These are phyloP conservation scores for Naganishia sp. DNA, from an alignment of 1,284 basidiomycete genomes.

Conservation along the genomic window DNA sequence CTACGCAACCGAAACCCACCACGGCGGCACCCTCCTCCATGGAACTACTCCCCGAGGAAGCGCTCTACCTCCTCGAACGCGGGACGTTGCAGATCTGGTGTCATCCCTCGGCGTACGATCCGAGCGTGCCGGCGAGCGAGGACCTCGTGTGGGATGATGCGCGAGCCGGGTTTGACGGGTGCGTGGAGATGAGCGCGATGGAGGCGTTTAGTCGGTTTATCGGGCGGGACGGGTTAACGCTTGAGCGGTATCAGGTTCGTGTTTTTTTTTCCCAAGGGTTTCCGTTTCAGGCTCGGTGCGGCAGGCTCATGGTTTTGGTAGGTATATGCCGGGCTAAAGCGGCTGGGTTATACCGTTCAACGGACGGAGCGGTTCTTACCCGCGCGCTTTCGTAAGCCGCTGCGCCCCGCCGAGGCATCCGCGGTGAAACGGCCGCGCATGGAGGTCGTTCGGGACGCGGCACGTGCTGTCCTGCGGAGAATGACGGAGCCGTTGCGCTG, in stretches of 20 bases:
- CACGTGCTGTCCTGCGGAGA: background rate
- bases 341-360: conserved; percentile 85
- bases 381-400: conserved; percentile 27
- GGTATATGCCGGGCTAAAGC: conserved; percentile 89
- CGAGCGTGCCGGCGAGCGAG: conserved; percentile 36
- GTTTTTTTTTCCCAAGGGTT: conserved; percentile 2
- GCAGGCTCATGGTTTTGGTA: conserved; percentile 46
- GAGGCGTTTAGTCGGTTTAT: conserved; percentile 85
- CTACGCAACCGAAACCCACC: conserved; percentile 53
- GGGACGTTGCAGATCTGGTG: conserved; percentile 83
- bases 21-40: conserved; percentile 53
- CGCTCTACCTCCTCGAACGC: conserved; percentile 86
- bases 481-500: background rate
- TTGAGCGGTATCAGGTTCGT: conserved; percentile 82
- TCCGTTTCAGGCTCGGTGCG: background rate
- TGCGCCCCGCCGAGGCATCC: too few relatives aligned
- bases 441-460: background rate
- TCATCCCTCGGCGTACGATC: conserved; percentile 43
- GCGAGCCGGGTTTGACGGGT: conserved; percentile 68
- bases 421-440: too few relatives aligned
- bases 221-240: conserved; percentile 69
- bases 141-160: conserved; percentile 41
- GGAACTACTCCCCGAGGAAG: conserved; percentile 92
- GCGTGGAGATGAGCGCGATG: conserved; percentile 91
- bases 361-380: conserved; percentile 56